Conservation (phyloP, 495 filamentous ascomycete species). For the Aspergillus coremiiformis region DNA sequence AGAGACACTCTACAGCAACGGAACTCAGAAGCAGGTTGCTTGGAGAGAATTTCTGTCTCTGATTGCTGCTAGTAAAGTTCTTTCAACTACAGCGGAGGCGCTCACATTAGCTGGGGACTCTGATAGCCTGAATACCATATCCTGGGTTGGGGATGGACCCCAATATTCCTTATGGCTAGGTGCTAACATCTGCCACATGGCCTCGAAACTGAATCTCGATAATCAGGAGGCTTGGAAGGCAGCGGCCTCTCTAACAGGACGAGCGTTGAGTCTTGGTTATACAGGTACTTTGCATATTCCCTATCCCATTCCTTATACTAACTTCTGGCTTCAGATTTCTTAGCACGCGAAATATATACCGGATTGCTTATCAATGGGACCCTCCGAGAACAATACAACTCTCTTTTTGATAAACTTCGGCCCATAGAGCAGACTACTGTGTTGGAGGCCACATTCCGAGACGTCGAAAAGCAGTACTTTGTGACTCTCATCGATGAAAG, state of each 20-base stretch:
- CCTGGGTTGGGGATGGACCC: constrained; percentile 61
- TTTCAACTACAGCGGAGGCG: constrained; percentile 72
- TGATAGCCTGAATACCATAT: constrained; percentile 18
- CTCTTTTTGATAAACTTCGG: constrained; percentile 43
- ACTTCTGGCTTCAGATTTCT: constrained; percentile 41
- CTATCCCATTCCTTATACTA: constrained; percentile 8
- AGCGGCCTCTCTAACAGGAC: constrained; percentile 54
- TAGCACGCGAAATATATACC: constrained; percentile 45
- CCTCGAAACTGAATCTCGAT: constrained; percentile 24
- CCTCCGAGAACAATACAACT: constrained; percentile 24
- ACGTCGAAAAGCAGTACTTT: constrained; percentile 51
- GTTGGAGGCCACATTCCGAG: constrained; percentile 49
- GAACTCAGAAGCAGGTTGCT: constrained; percentile 36
- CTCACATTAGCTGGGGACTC: constrained; percentile 42
- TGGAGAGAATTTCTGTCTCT: constrained; percentile 64
- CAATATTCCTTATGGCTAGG: constrained; percentile 71
- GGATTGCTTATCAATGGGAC: constrained; percentile 34
- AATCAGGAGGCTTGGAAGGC: constrained; percentile 45
- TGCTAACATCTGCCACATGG: constrained; percentile 52
- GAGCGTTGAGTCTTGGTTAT: constrained; percentile 66
- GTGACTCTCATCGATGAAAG: constrained; percentile 8
- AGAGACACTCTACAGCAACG: constrained; percentile 21
- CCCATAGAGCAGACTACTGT: constrained; percentile 52
- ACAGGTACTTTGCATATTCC: constrained; percentile 44
- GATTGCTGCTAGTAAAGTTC: constrained; percentile 61